Conservation (phyloP, 352 stramenopile species). For the Pythium aphanidermatum region DNA sequence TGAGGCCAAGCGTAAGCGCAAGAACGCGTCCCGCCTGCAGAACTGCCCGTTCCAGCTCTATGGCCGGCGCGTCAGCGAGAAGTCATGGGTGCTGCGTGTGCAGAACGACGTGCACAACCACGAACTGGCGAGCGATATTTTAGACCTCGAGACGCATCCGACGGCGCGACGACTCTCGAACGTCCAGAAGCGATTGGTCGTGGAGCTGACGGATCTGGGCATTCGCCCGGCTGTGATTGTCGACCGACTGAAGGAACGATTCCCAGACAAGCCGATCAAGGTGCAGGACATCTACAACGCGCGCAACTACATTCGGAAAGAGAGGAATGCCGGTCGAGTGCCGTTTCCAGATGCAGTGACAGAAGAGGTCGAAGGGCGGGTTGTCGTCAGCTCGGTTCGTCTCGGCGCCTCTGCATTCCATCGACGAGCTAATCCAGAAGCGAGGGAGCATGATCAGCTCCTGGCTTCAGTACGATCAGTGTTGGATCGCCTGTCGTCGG, state of each 20-base stretch:
- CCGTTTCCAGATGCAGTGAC: slow-evolving; percentile 15
- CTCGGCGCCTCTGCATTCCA: no score
- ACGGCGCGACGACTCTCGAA: slow-evolving; percentile 25
- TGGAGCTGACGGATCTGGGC: slow-evolving; percentile 28
- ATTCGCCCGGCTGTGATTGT: slow-evolving; percentile 32
- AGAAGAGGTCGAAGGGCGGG: no score
- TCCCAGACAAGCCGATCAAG: slow-evolving; percentile 38
- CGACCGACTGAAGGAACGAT: slow-evolving; percentile 27
- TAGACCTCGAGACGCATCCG: slow-evolving; percentile 27
- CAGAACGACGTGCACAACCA: slow-evolving; percentile 34
- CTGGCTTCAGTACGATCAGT: no score
- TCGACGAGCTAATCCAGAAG: no score
- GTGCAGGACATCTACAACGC: slow-evolving; percentile 52
- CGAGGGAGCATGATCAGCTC: no score
- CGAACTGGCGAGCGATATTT: slow-evolving; percentile 10
- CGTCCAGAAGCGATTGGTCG: slow-evolving; percentile 33
- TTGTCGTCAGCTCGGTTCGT: no score
- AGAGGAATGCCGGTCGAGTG: slow-evolving; percentile 27
- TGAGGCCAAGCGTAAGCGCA: slow-evolving; percentile 23
- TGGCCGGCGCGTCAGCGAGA: slow-evolving; percentile 21
- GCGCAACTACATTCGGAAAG: slow-evolving; percentile 36
- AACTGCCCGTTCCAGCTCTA: slow-evolving; percentile 45
- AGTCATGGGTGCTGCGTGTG: slow-evolving; percentile 27
- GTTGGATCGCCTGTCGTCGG: no score
- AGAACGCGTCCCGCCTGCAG: slow-evolving; percentile 21